phyloP scores from a whole-genome alignment of 495 filamentous ascomycete species.

The Achaetomiella virescens region DNA sequence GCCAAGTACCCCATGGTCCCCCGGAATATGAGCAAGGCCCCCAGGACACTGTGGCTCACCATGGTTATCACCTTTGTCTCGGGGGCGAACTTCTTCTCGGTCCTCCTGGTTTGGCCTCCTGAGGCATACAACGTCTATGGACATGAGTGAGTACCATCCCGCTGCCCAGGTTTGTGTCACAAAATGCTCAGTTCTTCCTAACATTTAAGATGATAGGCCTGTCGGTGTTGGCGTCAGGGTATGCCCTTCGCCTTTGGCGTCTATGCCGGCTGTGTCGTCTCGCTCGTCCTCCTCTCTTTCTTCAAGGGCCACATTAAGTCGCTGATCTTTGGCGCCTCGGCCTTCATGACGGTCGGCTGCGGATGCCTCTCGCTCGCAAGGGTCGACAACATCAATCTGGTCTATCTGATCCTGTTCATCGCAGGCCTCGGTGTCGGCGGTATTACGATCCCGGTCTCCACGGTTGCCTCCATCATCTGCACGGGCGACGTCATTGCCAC shows the following conservation, averaged over 20 bases:
- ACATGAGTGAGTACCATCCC: conserved; percentile 40
- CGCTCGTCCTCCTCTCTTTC: conserved; percentile 53
- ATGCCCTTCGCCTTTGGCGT: conserved; percentile 61
- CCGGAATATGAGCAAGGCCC: conserved; percentile 53
- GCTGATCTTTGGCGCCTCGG: conserved; percentile 54
- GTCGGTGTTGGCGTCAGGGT: conserved; percentile 61
- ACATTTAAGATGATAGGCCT: conserved; percentile 35
- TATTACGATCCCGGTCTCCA: conserved; percentile 59
- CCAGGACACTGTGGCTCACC: conserved; percentile 56
- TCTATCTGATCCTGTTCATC: conserved; percentile 58
- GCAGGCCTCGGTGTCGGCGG: conserved; percentile 67
- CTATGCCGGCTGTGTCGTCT: conserved; percentile 55
- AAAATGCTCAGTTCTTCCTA: background rate
- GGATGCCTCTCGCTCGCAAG: conserved; percentile 53
- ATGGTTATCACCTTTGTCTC: conserved; percentile 68
- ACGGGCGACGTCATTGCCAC: conserved; percentile 69
- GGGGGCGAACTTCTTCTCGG: conserved; percentile 70
- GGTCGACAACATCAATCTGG: conserved; percentile 51
- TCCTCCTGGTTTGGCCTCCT: conserved; percentile 68
- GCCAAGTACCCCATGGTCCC: conserved; percentile 64
- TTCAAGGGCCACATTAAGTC: conserved; percentile 58
- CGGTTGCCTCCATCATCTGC: conserved; percentile 60
- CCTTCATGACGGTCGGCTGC: conserved; percentile 66
- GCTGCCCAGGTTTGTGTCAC: background rate
- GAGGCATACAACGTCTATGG: conserved; percentile 71